Evolutionary conservation across 306 rosid species (phyloP).

Genomic region (Vicia villosa): DNA sequence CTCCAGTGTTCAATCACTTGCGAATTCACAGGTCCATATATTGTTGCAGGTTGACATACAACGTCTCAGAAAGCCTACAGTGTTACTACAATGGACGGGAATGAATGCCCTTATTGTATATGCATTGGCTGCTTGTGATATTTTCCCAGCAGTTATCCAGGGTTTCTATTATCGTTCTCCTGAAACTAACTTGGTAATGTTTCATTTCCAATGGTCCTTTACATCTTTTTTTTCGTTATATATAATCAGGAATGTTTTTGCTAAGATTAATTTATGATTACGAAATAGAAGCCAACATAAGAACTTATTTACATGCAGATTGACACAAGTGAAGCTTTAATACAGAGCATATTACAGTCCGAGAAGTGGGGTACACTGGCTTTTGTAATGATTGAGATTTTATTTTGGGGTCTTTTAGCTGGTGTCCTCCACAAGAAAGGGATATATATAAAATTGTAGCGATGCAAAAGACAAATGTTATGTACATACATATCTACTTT

Average conservation of each 20-base stretch:
- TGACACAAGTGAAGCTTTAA: constrained; percentile 59
- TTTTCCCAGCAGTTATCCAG: constrained; percentile 67
- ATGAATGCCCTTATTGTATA: constrained; percentile 76
- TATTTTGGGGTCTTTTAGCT: constrained; percentile 62
- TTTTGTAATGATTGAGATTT: constrained; percentile 59
- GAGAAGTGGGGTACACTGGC: constrained; percentile 71
- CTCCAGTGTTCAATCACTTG: not conserved
- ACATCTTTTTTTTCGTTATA: not conserved
- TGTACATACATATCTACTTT: constrained; percentile 2
- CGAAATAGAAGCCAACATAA: not conserved
- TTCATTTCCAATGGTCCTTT: constrained; percentile 23
- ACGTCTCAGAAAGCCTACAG: constrained; percentile 54
- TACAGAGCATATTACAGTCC: constrained; percentile 61
- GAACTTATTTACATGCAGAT: no score
- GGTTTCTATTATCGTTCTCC: constrained; percentile 81
- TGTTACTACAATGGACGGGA: constrained; percentile 76
- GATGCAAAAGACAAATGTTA: not conserved
- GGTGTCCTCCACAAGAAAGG: constrained; percentile 69
- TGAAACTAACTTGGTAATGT: constrained; percentile 68
- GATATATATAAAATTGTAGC: constrained; percentile 53
- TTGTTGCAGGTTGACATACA: constrained; percentile 64
- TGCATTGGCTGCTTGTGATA: constrained; percentile 73
- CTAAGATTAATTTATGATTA: constrained; percentile 5
- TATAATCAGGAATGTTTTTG: constrained; percentile 4
- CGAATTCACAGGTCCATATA: constrained; percentile 29